phyloP scores from a whole-genome alignment of 805 yeast genomes.

The Torulaspora maleeae region DNA sequence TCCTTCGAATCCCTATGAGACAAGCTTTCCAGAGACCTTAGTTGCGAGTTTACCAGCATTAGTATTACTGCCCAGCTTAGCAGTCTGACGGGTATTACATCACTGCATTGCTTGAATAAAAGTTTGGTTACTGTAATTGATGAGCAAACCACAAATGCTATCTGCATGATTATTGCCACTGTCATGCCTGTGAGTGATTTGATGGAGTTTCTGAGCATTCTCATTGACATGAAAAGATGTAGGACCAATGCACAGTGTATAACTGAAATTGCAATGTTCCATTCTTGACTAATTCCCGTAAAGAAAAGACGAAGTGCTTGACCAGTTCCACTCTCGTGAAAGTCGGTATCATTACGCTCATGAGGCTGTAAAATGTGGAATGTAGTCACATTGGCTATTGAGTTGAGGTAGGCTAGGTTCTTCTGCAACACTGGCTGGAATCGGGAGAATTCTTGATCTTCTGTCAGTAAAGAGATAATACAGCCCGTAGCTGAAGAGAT shows the following conservation, averaged over 20 bases:
- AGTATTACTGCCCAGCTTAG: slow-evolving; percentile 15
- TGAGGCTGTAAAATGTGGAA: slow-evolving; percentile 16
- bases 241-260: neutral
- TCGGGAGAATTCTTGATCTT: slow-evolving; percentile 7
- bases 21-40: slow-evolving; percentile 7
- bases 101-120: slow-evolving; percentile 15
- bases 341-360: slow-evolving; percentile 2
- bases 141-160: slow-evolving; percentile 14
- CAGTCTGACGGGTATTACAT: slow-evolving; percentile 15
- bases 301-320: slow-evolving; percentile 21
- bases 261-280: neutral
- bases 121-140: slow-evolving; percentile 17
- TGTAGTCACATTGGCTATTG: slow-evolving; percentile 17
- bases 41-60: slow-evolving; percentile 4
- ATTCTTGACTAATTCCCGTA: neutral
- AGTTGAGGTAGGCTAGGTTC: slow-evolving; percentile 28
- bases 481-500: slow-evolving; percentile 40
- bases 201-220: slow-evolving; percentile 8
- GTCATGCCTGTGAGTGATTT: slow-evolving; percentile 17
- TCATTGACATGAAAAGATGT: slow-evolving; percentile 5
- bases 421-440: slow-evolving; percentile 28
- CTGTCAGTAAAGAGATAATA: slow-evolving; percentile 36
- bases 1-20: slow-evolving; percentile 21
- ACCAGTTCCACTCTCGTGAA: slow-evolving; percentile 3
- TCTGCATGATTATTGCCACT: slow-evolving; percentile 14